Percentiles rank a stretch among this genome's conserved stretches.
phyloP scores from a whole-genome alignment of 805 yeast species.

The Allodekkera sacchari region DNA sequence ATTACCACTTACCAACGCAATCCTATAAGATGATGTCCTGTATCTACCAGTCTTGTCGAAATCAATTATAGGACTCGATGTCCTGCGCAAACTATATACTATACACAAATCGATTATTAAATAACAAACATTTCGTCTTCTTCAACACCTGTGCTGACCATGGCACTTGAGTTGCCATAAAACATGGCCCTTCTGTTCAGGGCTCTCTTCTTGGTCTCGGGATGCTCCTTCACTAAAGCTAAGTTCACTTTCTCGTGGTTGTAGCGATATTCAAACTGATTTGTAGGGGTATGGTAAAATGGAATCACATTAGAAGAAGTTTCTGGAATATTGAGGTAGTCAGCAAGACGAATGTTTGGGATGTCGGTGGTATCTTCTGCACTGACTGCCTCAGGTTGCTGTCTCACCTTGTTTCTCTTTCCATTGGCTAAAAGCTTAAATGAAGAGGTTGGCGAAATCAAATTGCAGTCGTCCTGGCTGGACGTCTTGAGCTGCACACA shows the following conservation, averaged over 20 bases:
- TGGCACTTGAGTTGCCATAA: conserved; percentile 23
- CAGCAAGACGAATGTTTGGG: not conserved
- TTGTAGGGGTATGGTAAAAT: not conserved
- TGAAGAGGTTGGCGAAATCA: conserved; percentile 19
- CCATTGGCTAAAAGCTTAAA: conserved; percentile 13
- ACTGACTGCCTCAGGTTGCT: too few species aligned
- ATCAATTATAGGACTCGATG: not conserved
- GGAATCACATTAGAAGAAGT: conserved; percentile 1
- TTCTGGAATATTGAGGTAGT: not conserved
- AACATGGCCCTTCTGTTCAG: conserved; percentile 24
- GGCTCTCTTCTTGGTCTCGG: conserved; percentile 13
- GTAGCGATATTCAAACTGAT: conserved; percentile 15
- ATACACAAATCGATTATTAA: not conserved
- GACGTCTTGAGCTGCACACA: too few species aligned
- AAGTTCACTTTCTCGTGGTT: conserved; percentile 20
- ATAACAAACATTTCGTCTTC: conserved; percentile 5
- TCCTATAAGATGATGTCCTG: not conserved
- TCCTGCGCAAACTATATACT: not conserved
- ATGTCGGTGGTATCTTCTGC: too few species aligned
- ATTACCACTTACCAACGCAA: too few species aligned
- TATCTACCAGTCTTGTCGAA: not conserved
- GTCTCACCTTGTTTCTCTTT: conserved; percentile 6
- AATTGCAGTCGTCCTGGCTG: conserved; percentile 11
- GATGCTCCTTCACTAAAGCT: conserved; percentile 18
- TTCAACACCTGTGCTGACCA: conserved; percentile 17